Evolutionary conservation across 228 moss, liverwort and hornwort genomes (phyloP), one percentile per base, ranked within the genome.

Genomic region (Sphagnum fallax): DNA sequence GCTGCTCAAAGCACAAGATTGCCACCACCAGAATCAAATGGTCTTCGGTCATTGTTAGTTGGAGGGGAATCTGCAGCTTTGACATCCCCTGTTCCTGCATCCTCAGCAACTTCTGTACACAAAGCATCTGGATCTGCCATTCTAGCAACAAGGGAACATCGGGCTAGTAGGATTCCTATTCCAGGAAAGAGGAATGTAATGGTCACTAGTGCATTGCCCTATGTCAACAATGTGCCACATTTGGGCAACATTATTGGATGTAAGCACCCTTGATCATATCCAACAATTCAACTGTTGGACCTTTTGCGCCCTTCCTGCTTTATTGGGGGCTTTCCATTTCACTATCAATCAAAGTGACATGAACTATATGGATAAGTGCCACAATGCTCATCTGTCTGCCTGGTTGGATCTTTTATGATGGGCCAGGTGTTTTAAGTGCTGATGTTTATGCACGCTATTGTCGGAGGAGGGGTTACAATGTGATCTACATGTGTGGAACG

Each of bases 221-320:
- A 93, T 48, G 96, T 97, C 59, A 97, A 97, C 82, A 97, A 97
- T 66, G 93, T 97, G 62, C 93, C 96, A 13, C 96, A 97, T 52
- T 75, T 97, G 32, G 91, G 93, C 8, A 97, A 88, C 63, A 93
- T 97, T 4, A 93, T 97, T 6, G 96, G 96, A 73, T 93, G 96
- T 95, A 74, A 83, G 94, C 51, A 66, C 18, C 14, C 8, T 6
- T 4, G 16, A 8, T 64, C 2, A 2, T 32, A 32, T 32, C 63
- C 59, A 11, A 11, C 12, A 11, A 60, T 60, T 60, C 12, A 15
- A 48, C n/a, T 65, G 16, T 4, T 65, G 6, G 65, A 49, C 8
- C 1, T 61, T 69, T 67, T 52, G 50, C 2, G 4, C 1, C 5
- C 13, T 6, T 66, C 13, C 48, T 66, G 47, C 8, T 6, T 5